Evolutionary conservation across 1,139 yeast species (phyloP).

Genomic region (Saccharomyces hybrid): DNA sequence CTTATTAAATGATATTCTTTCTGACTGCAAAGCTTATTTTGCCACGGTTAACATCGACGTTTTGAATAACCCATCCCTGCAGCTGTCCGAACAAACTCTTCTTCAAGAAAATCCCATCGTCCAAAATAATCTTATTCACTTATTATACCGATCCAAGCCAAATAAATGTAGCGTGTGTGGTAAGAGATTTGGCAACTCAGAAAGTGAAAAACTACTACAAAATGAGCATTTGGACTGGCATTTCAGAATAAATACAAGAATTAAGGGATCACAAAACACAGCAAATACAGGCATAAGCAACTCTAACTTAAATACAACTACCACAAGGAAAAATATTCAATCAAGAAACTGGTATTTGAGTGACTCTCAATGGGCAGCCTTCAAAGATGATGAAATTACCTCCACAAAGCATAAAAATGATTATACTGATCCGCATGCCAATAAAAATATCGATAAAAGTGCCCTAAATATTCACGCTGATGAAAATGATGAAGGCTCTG

Average conservation of each 20-base stretch:
- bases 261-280: conserved; percentile 41
- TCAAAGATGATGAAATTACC: conserved; percentile 55
- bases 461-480: conserved; percentile 12
- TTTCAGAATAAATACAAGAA: conserved; percentile 78
- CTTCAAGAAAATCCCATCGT: conserved; percentile 20
- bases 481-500: conserved; percentile 4
- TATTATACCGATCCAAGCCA: conserved; percentile 41
- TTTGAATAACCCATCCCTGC: conserved; percentile 25
- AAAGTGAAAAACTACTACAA: conserved; percentile 50
- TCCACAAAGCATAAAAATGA: conserved; percentile 26
- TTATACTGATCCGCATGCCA: background rate
- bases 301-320: conserved; percentile 10
- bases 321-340: conserved; percentile 37
- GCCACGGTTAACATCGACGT: conserved; percentile 26
- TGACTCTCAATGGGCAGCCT: conserved; percentile 66
- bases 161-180: conserved; percentile 89
- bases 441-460: background rate
- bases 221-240: conserved; percentile 89
- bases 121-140: conserved; percentile 23
- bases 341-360: conserved; percentile 79
- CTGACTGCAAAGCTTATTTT: conserved; percentile 28
- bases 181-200: conserved; percentile 64
- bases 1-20: conserved; percentile 22
- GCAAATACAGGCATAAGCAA: conserved; percentile 30
- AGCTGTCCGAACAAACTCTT: conserved; percentile 26